phyloP scores from a whole-genome alignment of 2,329 filamentous ascomycete species.

The Aspergillus fijiensis region DNA sequence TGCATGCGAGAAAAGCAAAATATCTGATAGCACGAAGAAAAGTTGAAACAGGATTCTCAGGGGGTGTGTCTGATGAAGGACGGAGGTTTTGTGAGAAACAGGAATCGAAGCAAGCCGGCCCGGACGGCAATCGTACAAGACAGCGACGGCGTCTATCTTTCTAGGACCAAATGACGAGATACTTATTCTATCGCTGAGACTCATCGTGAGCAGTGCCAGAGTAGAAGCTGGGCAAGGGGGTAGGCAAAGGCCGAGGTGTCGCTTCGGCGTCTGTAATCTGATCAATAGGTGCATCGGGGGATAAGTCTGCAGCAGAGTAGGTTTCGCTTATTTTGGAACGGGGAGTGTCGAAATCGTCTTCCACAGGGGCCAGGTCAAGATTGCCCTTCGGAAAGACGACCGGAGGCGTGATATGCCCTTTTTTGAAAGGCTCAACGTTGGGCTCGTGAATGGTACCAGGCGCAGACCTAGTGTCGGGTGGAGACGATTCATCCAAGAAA shows the following conservation, averaged over 20 bases:
- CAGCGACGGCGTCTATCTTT: background rate
- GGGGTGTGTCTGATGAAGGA: conserved; percentile 21
- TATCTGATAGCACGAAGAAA: conserved; percentile 5
- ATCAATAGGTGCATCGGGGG: conserved; percentile 21
- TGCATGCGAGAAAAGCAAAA: conserved; percentile 8
- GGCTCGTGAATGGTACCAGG: background rate
- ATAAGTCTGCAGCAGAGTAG: conserved; percentile 16
- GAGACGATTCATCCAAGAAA: conserved; percentile 12
- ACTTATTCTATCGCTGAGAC: conserved; percentile 23
- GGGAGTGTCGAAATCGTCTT: conserved; percentile 19
- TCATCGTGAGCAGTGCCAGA: conserved; percentile 29
- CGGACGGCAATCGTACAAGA: conserved; percentile 15
- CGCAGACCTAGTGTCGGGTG: conserved; percentile 12
- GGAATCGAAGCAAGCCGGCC: conserved; percentile 6
- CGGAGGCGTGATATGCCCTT: conserved; percentile 35
- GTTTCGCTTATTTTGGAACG: conserved; percentile 23
- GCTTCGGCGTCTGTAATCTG: conserved; percentile 32
- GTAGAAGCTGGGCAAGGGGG: conserved; percentile 28
- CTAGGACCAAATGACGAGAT: conserved; percentile 6
- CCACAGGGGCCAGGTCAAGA: background rate
- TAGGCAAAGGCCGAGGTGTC: conserved; percentile 35
- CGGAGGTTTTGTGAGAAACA: conserved; percentile 21
- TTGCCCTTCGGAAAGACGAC: conserved; percentile 17
- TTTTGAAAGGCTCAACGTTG: conserved; percentile 16
- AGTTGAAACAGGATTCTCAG: conserved; percentile 15